phyloP scores from a whole-genome alignment of 768 basidiomycete species.

The Suillus placidus region DNA sequence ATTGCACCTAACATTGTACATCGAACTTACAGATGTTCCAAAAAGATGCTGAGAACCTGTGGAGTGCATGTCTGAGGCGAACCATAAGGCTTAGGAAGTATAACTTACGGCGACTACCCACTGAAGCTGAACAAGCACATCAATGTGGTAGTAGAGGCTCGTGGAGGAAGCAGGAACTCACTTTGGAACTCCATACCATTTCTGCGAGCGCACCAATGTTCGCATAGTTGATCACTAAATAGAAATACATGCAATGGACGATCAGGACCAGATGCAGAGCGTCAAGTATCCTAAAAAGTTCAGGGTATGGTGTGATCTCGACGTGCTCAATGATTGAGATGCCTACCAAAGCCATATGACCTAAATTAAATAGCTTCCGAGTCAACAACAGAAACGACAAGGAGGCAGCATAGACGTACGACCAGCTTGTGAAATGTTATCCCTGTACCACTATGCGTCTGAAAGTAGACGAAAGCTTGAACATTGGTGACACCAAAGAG shows the following conservation, averaged over 20 bases:
- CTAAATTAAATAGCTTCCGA: not conserved
- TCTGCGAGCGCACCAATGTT: conserved; percentile 30
- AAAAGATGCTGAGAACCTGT: not conserved
- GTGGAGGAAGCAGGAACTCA: not conserved
- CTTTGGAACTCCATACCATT: conserved; percentile 32
- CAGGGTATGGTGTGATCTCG: not conserved
- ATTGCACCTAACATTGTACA: not conserved
- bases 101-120: not conserved
- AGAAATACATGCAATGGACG: conserved; percentile 39
- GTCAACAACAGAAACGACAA: not conserved
- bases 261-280: conserved; percentile 39
- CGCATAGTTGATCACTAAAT: conserved; percentile 37
- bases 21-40: not conserved
- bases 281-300: conserved; percentile 36
- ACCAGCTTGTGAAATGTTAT: not conserved
- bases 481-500: not conserved
- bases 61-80: not conserved
- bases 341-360: not conserved
- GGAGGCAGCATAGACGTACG: not conserved
- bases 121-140: not conserved
- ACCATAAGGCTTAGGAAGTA: not conserved
- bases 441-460: not conserved
- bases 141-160: not conserved
- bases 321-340: not conserved
- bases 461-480: conserved; percentile 4